phyloP scores from a whole-genome alignment of 768 basidiomycete species.

The Serpula lacrymans region DNA sequence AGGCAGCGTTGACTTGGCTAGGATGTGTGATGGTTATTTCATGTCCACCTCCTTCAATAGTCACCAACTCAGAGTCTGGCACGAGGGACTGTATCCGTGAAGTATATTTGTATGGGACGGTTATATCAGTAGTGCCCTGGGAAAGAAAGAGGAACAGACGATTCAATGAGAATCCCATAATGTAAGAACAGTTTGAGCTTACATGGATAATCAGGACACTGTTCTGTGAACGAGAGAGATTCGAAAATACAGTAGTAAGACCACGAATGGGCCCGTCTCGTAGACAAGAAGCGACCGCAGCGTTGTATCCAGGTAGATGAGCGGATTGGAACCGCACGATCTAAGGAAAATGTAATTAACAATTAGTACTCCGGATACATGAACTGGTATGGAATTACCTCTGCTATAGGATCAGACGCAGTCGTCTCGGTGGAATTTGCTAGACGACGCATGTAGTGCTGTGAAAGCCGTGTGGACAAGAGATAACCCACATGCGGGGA shows the following conservation, averaged over 20 bases:
- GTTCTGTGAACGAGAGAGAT: conserved; percentile 44
- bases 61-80: conserved; percentile 25
- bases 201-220: conserved; percentile 67
- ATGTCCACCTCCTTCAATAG: conserved; percentile 25
- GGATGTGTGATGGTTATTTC: conserved; percentile 31
- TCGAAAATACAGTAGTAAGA: conserved; percentile 49
- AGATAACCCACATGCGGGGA: neutral
- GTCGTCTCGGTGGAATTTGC: conserved; percentile 29
- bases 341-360: conserved; percentile 25
- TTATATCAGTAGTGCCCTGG: conserved; percentile 30
- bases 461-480: conserved; percentile 1
- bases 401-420: conserved; percentile 35
- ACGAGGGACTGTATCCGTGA: conserved; percentile 26
- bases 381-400: conserved; percentile 27
- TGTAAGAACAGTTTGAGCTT: too few species aligned
- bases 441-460: conserved; percentile 54
- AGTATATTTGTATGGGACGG: conserved; percentile 30
- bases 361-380: too few species aligned
- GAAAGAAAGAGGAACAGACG: neutral
- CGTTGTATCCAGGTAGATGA: conserved; percentile 70
- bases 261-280: conserved; percentile 72
- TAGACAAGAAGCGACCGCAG: conserved; percentile 72
- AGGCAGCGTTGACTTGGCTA: conserved; percentile 24
- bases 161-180: too few species aligned
- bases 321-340: conserved; percentile 78